phyloP scores from a whole-genome alignment of 805 yeast genomes.

The Ogataea dorogensis region DNA sequence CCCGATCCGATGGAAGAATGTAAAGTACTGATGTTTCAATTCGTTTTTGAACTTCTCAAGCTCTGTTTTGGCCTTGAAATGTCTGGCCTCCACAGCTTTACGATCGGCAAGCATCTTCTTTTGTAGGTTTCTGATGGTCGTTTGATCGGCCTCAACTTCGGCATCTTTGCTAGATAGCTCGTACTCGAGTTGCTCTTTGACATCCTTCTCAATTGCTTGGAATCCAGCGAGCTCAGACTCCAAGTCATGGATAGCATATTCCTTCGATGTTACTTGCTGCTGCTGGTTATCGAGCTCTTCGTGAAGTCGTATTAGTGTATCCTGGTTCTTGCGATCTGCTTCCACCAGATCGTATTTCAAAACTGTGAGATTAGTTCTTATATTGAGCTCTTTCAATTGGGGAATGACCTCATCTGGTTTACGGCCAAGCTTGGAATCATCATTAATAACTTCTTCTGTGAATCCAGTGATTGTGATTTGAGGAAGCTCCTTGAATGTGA shows the following conservation, averaged over 20 bases:
- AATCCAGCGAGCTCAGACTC: slow-evolving; percentile 46
- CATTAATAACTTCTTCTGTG: slow-evolving; percentile 28
- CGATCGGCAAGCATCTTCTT: slow-evolving; percentile 20
- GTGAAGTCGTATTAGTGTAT: slow-evolving; percentile 55
- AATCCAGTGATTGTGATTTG: slow-evolving; percentile 25
- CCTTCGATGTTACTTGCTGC: slow-evolving; percentile 55
- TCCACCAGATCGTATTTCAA: slow-evolving; percentile 47
- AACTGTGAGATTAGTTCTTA: slow-evolving; percentile 38
- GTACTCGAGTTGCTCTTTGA: slow-evolving; percentile 19
- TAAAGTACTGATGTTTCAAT: slow-evolving; percentile 21
- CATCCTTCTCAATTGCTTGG: slow-evolving; percentile 20
- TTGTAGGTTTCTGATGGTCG: slow-evolving; percentile 17
- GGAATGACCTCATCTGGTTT: slow-evolving; percentile 44
- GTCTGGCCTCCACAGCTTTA: slow-evolving; percentile 16
- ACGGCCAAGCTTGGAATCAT: slow-evolving; percentile 46
- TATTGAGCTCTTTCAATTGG: slow-evolving; percentile 33
- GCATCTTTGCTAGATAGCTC: slow-evolving; percentile 21
- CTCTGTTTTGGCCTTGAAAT: slow-evolving; percentile 22
- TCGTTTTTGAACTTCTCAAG: slow-evolving; percentile 19
- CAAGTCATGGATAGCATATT: slow-evolving; percentile 53
- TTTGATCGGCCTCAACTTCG: slow-evolving; percentile 20
- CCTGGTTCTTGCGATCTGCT: slow-evolving; percentile 51
- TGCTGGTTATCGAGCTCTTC: slow-evolving; percentile 55
- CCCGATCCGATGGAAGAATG: slow-evolving; percentile 52
- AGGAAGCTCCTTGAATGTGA: slow-evolving; percentile 23